phyloP scores from a whole-genome alignment of 345 rosid species.

The Ceriops decandra region DNA sequence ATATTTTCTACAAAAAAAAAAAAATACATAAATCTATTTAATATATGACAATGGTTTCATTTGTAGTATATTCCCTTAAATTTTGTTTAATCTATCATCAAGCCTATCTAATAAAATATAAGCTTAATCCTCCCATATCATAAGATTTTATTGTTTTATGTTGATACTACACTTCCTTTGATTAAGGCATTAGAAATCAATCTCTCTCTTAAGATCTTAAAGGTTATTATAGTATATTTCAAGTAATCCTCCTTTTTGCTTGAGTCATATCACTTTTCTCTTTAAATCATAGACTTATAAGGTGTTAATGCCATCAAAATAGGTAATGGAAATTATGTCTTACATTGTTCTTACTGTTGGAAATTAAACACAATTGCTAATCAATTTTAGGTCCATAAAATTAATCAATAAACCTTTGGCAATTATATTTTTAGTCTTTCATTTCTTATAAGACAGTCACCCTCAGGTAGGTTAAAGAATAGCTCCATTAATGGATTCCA shows the following conservation, averaged over 20 bases:
- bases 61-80: no score
- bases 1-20: no score
- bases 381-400: background rate
- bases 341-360: background rate
- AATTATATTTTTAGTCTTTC: background rate
- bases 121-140: no score
- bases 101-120: no score
- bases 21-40: no score
- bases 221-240: slow-evolving; percentile 1
- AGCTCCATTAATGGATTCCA: no score
- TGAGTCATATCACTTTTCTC: background rate
- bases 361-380: background rate
- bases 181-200: background rate
- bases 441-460: no score
- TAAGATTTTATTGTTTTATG: no score
- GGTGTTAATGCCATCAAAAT: background rate
- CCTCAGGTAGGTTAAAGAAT: no score
- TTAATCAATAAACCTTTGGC: background rate
- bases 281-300: background rate
- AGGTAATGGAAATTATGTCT: background rate
- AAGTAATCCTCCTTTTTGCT: background rate
- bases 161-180: background rate
- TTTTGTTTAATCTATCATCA: no score
- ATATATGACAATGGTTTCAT: no score
- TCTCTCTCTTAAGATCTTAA: background rate